phyloP scores from a whole-genome alignment of 371 early-diverging fungal species.

The Scutellospora calospora region DNA sequence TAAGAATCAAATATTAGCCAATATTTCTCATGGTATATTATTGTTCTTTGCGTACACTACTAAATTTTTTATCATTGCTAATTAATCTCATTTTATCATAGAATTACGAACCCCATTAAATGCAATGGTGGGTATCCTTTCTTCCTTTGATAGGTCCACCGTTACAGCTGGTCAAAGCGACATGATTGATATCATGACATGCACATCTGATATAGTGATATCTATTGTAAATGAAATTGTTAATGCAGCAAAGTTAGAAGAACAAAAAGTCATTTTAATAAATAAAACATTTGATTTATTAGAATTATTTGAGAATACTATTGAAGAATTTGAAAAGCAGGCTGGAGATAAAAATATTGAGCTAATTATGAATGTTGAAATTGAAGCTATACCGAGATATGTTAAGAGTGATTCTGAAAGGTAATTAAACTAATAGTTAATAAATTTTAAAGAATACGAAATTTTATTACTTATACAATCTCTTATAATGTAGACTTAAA shows the following conservation, averaged over 20 bases:
- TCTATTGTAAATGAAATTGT: constrained; percentile 65
- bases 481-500: no score
- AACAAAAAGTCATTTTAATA: no score
- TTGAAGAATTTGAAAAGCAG: constrained; percentile 52
- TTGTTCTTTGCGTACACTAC: neutral
- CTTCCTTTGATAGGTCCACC: constrained; percentile 51
- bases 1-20: constrained; percentile 55
- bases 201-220: constrained; percentile 56
- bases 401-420: no score
- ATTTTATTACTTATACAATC: no score
- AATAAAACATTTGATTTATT: no score
- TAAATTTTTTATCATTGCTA: neutral
- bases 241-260: constrained; percentile 65
- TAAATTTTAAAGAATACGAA: no score
- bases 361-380: constrained; percentile 49
- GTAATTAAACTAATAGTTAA: no score
- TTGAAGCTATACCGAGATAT: no score
- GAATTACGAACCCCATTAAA: constrained; percentile 58
- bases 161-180: constrained; percentile 54
- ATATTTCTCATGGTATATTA: constrained; percentile 50
- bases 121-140: constrained; percentile 55
- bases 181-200: constrained; percentile 55
- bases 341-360: constrained; percentile 50
- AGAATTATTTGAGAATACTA: constrained; percentile 58
- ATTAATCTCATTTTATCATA: neutral